phyloP scores from a whole-genome alignment of 371 early-diverging fungal species.

The Mucor mucedo region DNA sequence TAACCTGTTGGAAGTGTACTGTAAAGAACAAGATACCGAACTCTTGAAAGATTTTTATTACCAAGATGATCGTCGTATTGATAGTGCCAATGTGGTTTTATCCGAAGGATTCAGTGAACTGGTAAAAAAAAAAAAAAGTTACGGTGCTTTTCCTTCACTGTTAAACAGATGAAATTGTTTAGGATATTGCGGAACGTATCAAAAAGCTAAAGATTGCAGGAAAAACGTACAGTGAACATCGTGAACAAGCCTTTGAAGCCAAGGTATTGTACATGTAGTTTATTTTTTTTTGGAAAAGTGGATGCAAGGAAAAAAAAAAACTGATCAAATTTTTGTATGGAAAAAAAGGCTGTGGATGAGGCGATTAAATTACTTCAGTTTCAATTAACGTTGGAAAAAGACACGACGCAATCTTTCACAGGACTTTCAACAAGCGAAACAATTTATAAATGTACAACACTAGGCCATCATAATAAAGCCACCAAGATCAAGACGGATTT shows the following conservation, averaged over 20 bases:
- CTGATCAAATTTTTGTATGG: too few species aligned
- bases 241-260: slow-evolving; percentile 73
- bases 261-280: slow-evolving; percentile 56
- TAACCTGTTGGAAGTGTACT: slow-evolving; percentile 82
- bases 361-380: slow-evolving; percentile 74
- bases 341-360: slow-evolving; percentile 71
- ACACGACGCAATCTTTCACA: slow-evolving; percentile 67
- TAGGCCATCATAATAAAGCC: slow-evolving; percentile 77
- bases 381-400: slow-evolving; percentile 78
- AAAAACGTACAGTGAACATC: slow-evolving; percentile 78
- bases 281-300: not conserved
- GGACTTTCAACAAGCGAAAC: slow-evolving; percentile 88
- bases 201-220: slow-evolving; percentile 71
- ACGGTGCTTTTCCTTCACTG: too few species aligned
- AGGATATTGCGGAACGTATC: slow-evolving; percentile 60
- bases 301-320: not conserved
- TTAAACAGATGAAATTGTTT: too few species aligned
- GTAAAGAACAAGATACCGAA: slow-evolving; percentile 75
- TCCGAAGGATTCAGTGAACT: slow-evolving; percentile 63
- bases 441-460: slow-evolving; percentile 75
- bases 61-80: slow-evolving; percentile 87
- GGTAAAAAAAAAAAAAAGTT: slow-evolving; percentile 40
- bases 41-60: slow-evolving; percentile 92
- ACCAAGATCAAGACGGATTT: slow-evolving; percentile 82
- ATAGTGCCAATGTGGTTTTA: slow-evolving; percentile 72